These are phyloP conservation scores for Pleurotus tuber-regium DNA, from an alignment of 768 basidiomycete genomes.

Conservation along the genomic window DNA sequence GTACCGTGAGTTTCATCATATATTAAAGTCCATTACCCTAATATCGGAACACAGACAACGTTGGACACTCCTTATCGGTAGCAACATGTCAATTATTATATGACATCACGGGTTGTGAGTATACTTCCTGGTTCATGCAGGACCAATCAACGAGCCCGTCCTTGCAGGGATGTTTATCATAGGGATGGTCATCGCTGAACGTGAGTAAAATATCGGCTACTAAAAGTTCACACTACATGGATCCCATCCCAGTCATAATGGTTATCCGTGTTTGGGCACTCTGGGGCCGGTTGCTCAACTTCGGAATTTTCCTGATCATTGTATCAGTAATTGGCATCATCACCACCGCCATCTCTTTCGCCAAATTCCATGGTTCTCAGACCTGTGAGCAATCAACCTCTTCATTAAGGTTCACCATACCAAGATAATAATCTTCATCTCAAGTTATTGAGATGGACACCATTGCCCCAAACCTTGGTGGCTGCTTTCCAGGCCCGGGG, in stretches of 20 bases:
- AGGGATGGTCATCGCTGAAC: constrained; percentile 5
- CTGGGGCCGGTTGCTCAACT: background rate
- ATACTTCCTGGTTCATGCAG: background rate
- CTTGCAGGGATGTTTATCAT: constrained; percentile 1
- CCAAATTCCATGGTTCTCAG: background rate
- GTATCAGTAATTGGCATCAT: constrained; percentile 4
- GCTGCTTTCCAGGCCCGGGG: constrained; percentile 3
- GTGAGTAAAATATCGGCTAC: background rate
- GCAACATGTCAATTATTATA: constrained; percentile 6
- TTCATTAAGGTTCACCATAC: background rate
- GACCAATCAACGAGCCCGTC: too few species aligned
- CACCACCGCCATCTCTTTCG: background rate
- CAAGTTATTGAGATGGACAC: constrained; percentile 4
- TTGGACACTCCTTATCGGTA: background rate
- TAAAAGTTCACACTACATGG: background rate
- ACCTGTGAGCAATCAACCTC: background rate
- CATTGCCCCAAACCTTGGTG: background rate
- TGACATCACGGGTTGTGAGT: constrained; percentile 6
- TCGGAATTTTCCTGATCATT: background rate
- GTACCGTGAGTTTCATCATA: background rate
- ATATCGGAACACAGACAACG: background rate
- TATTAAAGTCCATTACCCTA: background rate
- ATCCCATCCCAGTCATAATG: constrained; percentile 2
- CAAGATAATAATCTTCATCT: background rate
- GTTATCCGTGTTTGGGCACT: constrained; percentile 10